Percentiles rank a stretch among this genome's conserved stretches.
Evolutionary conservation across 1,139 yeast species (phyloP).

Genomic region (Taiozyma sp.): DNA sequence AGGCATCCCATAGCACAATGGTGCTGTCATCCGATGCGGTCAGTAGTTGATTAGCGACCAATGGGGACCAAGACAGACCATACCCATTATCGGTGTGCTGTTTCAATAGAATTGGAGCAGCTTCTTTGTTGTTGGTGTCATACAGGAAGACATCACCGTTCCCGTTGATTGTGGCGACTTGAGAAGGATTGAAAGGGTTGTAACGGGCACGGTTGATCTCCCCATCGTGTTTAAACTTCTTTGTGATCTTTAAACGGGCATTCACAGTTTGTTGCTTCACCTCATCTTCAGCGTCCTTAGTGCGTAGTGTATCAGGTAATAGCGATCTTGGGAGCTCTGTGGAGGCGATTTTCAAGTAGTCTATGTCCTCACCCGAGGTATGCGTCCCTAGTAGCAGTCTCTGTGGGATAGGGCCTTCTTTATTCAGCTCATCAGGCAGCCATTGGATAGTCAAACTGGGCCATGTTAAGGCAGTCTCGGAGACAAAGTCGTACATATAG

Average conservation of each 20-base stretch:
- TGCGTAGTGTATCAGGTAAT: slow-evolving; percentile 8
- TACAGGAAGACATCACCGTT: slow-evolving; percentile 70
- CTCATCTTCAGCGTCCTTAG: slow-evolving; percentile 24
- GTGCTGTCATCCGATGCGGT: slow-evolving; percentile 64
- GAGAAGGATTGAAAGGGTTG: slow-evolving; percentile 66
- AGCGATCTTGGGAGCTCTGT: slow-evolving; percentile 58
- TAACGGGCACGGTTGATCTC: slow-evolving; percentile 83
- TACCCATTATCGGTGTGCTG: slow-evolving; percentile 67
- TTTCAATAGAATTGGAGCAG: slow-evolving; percentile 30
- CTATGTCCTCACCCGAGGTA: slow-evolving; percentile 75
- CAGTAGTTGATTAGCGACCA: slow-evolving; percentile 43
- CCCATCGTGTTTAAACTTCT: slow-evolving; percentile 48
- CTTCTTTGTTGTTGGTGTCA: slow-evolving; percentile 36
- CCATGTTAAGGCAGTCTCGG: slow-evolving; percentile 77
- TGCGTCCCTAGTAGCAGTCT: slow-evolving; percentile 76
- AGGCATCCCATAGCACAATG: slow-evolving; percentile 54
- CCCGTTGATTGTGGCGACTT: slow-evolving; percentile 77
- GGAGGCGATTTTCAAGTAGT: slow-evolving; percentile 72
- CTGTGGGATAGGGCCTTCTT: slow-evolving; percentile 24
- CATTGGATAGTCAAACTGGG: slow-evolving; percentile 78
- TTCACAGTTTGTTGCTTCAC: slow-evolving; percentile 28
- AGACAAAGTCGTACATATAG: slow-evolving; percentile 74
- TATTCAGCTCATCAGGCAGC: slow-evolving; percentile 42
- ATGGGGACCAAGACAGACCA: slow-evolving; percentile 63
- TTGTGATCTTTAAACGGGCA: slow-evolving; percentile 57